phyloP scores from a whole-genome alignment of 2,329 filamentous ascomycete genomes.

The Fusarium stilboides region DNA sequence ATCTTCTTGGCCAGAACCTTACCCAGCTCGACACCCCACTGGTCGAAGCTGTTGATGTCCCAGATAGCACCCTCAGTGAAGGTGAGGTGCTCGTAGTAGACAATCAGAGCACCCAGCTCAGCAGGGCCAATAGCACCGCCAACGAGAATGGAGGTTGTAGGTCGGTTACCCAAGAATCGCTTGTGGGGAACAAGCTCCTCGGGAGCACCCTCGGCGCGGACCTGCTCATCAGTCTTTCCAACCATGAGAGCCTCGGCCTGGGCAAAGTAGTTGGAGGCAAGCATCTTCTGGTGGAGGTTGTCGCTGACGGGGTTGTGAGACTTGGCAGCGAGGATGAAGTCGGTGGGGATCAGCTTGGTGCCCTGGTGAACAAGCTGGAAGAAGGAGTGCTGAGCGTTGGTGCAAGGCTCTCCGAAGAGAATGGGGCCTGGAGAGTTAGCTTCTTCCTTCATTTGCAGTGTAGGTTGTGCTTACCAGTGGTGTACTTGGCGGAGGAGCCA shows the following conservation, averaged over 20 bases:
- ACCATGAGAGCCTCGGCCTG: conserved; percentile 93
- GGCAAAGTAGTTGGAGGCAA: conserved; percentile 92
- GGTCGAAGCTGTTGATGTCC: conserved; percentile 99
- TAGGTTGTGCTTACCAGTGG: conserved; percentile 72
- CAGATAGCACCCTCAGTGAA: conserved; percentile 98
- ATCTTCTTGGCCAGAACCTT: conserved; percentile 97
- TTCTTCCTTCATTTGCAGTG: neutral
- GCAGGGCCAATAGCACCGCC: conserved; percentile 94
- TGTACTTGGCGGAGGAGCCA: conserved; percentile 93
- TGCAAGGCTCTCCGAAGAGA: conserved; percentile 97
- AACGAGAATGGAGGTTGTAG: conserved; percentile 92
- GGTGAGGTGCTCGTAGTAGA: conserved; percentile 98
- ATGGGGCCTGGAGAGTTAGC: conserved; percentile 74
- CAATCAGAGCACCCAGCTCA: conserved; percentile 94
- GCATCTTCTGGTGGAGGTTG: conserved; percentile 97
- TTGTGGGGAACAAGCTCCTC: conserved; percentile 94
- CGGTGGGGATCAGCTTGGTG: conserved; percentile 97
- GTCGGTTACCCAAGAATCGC: conserved; percentile 97
- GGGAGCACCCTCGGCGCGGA: conserved; percentile 80
- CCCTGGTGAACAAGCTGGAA: conserved; percentile 99
- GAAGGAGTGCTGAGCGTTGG: conserved; percentile 99
- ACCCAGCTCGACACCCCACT: conserved; percentile 99
- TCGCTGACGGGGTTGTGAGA: conserved; percentile 95
- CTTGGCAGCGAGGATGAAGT: conserved; percentile 97
- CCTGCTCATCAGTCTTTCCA: conserved; percentile 86